Evolutionary conservation across 1,284 basidiomycete species (phyloP).

Genomic region (Irpex sp.): DNA sequence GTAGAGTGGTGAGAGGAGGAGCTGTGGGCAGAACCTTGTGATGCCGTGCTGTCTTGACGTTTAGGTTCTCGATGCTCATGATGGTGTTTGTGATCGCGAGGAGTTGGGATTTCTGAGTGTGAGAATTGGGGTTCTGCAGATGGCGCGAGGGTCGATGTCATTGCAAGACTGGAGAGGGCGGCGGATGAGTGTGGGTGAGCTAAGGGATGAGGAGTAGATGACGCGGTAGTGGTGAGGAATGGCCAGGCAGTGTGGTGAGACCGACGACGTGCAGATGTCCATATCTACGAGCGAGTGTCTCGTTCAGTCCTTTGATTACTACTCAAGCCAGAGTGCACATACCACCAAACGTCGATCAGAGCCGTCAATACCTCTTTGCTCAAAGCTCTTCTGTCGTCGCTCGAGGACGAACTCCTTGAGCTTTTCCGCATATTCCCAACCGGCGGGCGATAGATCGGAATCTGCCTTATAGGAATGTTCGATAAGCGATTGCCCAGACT

Average conservation of each 20-base stretch:
- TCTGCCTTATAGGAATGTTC: constrained; percentile 99
- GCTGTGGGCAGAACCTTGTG: neutral
- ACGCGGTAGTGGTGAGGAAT: constrained; percentile 54
- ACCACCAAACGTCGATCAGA: constrained; percentile 74
- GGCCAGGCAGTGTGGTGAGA: constrained; percentile 97
- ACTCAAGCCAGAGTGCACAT: constrained; percentile 25
- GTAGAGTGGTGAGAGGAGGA: constrained; percentile 2
- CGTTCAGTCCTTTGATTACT: neutral
- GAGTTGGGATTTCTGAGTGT: neutral
- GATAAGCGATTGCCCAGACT: constrained; percentile 94
- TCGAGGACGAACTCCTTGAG: constrained; percentile 85
- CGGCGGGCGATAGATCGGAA: constrained; percentile 91
- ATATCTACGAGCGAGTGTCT: constrained; percentile 57
- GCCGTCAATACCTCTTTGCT: constrained; percentile 63
- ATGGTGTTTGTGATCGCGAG: neutral
- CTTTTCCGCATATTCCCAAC: constrained; percentile 91
- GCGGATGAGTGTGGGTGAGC: neutral
- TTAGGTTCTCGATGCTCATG: neutral
- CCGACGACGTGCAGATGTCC: constrained; percentile 92
- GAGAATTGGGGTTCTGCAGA: neutral
- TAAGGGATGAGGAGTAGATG: constrained; percentile 3
- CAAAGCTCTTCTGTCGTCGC: constrained; percentile 64
- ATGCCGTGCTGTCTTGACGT: neutral
- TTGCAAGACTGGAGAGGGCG: neutral
- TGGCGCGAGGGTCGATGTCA: constrained; percentile 3